These are phyloP conservation scores for Camptophora hylomeconis DNA, from an alignment of 2,329 filamentous ascomycete species.

Conservation along the genomic window DNA sequence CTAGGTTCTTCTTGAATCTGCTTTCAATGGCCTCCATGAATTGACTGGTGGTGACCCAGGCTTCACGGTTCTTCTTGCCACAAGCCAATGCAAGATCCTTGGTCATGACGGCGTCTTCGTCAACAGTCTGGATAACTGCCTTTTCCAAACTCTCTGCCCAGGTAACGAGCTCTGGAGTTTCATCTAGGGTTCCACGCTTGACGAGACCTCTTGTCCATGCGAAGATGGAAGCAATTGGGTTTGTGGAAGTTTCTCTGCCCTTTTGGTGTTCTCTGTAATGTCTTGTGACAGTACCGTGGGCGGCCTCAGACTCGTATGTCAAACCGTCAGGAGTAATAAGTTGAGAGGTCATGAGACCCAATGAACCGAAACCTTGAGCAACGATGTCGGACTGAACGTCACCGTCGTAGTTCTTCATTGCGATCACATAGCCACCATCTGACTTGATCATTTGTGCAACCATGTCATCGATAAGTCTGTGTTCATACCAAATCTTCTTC, in stretches of 20 bases:
- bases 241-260: constrained; percentile 91
- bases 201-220: constrained; percentile 92
- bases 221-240: constrained; percentile 98
- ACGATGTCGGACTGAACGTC: constrained; percentile 98
- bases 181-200: constrained; percentile 85
- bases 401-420: constrained; percentile 98
- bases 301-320: constrained; percentile 94
- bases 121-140: constrained; percentile 88
- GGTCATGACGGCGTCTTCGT: constrained; percentile 93
- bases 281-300: constrained; percentile 94
- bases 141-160: constrained; percentile 88
- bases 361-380: constrained; percentile 92
- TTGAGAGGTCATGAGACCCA: constrained; percentile 96
- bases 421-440: constrained; percentile 90
- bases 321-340: constrained; percentile 93
- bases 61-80: constrained; percentile 69
- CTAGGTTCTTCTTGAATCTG: constrained; percentile 67
- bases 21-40: constrained; percentile 89
- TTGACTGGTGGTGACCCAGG: constrained; percentile 84
- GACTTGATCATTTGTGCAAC: constrained; percentile 99
- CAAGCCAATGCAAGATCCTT: constrained; percentile 96
- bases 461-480: constrained; percentile 98
- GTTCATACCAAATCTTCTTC: constrained; percentile 97
- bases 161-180: constrained; percentile 78
- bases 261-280: constrained; percentile 99